phyloP scores from a whole-genome alignment of 768 basidiomycete genomes.

The Suillus cothurnatus region DNA sequence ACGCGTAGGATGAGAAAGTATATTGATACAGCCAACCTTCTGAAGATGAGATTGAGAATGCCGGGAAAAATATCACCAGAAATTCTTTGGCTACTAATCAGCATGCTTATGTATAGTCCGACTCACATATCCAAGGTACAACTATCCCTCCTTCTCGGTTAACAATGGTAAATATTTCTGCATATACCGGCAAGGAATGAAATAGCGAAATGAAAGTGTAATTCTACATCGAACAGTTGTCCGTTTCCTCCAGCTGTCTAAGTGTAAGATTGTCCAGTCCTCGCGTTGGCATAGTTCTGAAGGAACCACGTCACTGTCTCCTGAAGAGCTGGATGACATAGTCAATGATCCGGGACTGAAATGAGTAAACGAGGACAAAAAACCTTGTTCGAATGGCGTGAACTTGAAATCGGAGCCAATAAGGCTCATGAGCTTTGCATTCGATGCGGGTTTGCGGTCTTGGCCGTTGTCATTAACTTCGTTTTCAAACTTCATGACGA shows the following conservation, averaged over 20 bases:
- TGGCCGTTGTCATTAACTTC: conserved; percentile 78
- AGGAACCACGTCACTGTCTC: conserved; percentile 87
- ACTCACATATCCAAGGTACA: neutral
- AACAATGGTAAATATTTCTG: neutral
- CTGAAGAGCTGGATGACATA: conserved; percentile 58
- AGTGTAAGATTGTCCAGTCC: conserved; percentile 47
- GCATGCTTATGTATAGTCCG: neutral
- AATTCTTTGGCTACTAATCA: conserved; percentile 5
- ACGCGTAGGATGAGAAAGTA: conserved; percentile 22
- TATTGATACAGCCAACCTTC: conserved; percentile 20
- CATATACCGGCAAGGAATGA: neutral
- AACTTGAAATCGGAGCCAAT: conserved; percentile 80
- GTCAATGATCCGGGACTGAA: conserved; percentile 10
- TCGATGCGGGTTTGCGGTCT: conserved; percentile 95
- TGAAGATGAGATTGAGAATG: conserved; percentile 22
- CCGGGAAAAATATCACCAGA: conserved; percentile 19
- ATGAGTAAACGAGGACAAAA: conserved; percentile 19
- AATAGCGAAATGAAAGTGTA: neutral
- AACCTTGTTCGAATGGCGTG: conserved; percentile 87
- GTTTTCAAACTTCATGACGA: conserved; percentile 69
- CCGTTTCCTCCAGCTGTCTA: neutral
- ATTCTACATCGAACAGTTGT: neutral
- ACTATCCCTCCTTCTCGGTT: neutral
- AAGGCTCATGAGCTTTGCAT: conserved; percentile 77
- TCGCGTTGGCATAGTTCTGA: conserved; percentile 73